Evolutionary conservation across 805 yeast species (phyloP).

Genomic region (Ogataea polymorpha): DNA sequence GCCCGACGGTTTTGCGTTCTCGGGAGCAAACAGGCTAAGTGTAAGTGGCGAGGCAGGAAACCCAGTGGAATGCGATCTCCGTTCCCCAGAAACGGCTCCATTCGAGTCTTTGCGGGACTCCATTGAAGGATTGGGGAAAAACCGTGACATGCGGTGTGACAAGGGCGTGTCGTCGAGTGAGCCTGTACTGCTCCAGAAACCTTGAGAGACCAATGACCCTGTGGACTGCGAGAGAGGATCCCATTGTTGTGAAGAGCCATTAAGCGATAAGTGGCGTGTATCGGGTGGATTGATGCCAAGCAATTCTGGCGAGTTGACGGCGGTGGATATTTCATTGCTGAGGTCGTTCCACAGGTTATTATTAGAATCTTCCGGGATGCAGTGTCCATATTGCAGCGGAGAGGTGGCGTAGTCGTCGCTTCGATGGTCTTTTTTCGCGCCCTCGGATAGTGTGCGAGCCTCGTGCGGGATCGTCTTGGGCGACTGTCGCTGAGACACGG

Average conservation of each 20-base stretch:
- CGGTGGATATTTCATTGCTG: conserved; percentile 10
- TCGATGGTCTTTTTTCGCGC: neutral
- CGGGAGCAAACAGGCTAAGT: conserved; percentile 15
- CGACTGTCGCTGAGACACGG: conserved; percentile 5
- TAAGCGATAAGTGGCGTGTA: neutral
- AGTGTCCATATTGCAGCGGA: conserved; percentile 6
- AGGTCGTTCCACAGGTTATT: conserved; percentile 20
- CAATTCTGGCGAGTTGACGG: conserved; percentile 5
- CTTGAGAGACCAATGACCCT: conserved; percentile 24
- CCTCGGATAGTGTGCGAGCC: conserved; percentile 7
- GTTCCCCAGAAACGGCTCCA: conserved; percentile 7
- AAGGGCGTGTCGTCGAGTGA: conserved; percentile 25
- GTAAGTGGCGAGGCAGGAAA: conserved; percentile 22
- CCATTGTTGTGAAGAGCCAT: neutral
- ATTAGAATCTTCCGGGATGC: neutral
- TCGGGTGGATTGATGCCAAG: neutral
- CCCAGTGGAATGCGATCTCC: conserved; percentile 22
- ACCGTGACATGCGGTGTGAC: conserved; percentile 30
- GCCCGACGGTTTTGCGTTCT: neutral
- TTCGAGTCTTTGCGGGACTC: conserved; percentile 22
- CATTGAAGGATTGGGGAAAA: conserved; percentile 34
- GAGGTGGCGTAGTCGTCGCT: conserved; percentile 3
- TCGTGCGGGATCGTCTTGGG: conserved; percentile 5
- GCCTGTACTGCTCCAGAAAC: conserved; percentile 23
- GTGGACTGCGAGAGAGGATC: conserved; percentile 8